Evolutionary conservation across 257 asterid species (phyloP), one percentile per base, ranked within the genome.

Genomic region (Petunia secreta): DNA sequence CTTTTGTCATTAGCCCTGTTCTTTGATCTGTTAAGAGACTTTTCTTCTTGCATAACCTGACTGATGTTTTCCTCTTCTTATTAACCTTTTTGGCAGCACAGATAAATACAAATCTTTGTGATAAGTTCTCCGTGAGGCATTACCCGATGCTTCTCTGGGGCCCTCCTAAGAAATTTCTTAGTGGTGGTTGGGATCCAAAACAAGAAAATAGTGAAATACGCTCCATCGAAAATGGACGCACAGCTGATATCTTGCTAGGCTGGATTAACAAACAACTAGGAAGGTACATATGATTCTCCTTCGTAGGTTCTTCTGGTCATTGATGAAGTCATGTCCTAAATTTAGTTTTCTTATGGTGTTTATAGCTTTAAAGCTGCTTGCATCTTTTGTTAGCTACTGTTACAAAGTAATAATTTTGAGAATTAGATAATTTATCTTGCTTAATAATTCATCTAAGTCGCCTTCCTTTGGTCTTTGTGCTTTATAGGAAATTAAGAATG

Each of bases 121-220:
- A 89, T 88, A 95, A 90, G 91, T 95, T 91, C 88, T 91, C 98
- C 67, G 92, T 93, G 13, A 86, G 64, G 68, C 89, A 87, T 89
- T 93, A 88, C 84, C 98, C 99, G 54, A 88, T 88, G 87, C 98
- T 93, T 83, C 82, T 95, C 4, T 93, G 99, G 99, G 97, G 96
- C 46, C 89, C 92, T 60, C 88, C 99, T 75, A 89, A 97, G 68
- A 91, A 90, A 87, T 95, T 95, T 87, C 92, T 90, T 8, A 85
- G 83, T 43, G 91, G 91, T 50, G 88, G 93, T 81, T 93, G 97
- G 97, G 86, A 91, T 57, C 91, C 94, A 69, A 88, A 90, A 77
- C 83, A 87, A 82, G 90, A 91, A 71, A 85, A 88, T 39, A 85
- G 85, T 84, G 96, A 87, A 82, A 89, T 95, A 77, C 82, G 75